Conservation (phyloP, 257 asterid species). For the Cordia subcordata region DNA sequence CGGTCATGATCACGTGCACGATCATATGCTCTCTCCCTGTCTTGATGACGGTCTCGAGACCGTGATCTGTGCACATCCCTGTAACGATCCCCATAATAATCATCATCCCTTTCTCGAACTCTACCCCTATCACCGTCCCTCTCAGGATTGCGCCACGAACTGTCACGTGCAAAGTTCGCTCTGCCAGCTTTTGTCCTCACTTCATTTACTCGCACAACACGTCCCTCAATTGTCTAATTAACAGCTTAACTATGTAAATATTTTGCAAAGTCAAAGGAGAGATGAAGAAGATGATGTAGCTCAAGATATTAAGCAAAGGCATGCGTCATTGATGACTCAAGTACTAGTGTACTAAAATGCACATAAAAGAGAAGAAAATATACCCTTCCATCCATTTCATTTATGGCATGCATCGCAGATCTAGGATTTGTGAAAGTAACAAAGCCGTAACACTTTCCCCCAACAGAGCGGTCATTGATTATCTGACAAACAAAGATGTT, state of each 20-base stretch:
- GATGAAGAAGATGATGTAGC: no score
- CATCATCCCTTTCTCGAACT: conserved; percentile 45
- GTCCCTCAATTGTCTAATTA: conserved; percentile 65
- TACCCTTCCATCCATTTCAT: conserved; percentile 87
- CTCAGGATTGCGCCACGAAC: conserved; percentile 43
- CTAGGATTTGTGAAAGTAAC: conserved; percentile 73
- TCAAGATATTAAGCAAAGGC: not conserved
- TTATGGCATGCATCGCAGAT: conserved; percentile 69
- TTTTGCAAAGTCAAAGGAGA: no score
- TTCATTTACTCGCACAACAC: conserved; percentile 64
- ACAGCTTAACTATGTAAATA: conserved; percentile 13
- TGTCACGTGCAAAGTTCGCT: conserved; percentile 47
- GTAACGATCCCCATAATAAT: conserved; percentile 36
- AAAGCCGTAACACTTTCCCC: conserved; percentile 81
- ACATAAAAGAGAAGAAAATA: conserved; percentile 11
- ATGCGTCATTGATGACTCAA: not conserved
- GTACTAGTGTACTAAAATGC: conserved; percentile 8
- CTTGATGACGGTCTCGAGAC: conserved; percentile 43
- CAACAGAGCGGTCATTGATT: conserved; percentile 61
- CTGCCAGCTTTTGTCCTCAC: conserved; percentile 64
- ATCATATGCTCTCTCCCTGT: conserved; percentile 46
- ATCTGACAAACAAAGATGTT: conserved; percentile 40
- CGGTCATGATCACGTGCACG: conserved; percentile 39
- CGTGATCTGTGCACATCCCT: conserved; percentile 47
- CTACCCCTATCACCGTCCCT: conserved; percentile 47